phyloP scores from a whole-genome alignment of 2,329 filamentous ascomycete species.

The Aspergillus aculeatus region DNA sequence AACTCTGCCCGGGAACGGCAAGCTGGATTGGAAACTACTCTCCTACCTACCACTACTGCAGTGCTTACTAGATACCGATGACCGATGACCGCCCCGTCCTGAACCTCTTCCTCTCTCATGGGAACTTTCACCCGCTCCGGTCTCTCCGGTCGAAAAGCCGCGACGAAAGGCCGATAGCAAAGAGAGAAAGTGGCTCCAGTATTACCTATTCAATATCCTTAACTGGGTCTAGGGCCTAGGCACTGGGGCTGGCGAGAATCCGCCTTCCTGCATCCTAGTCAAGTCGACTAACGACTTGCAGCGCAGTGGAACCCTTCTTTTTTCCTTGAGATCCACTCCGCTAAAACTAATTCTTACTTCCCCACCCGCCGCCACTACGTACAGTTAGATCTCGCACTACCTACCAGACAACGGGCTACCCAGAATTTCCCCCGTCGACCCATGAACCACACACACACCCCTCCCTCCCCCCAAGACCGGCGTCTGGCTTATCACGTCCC shows the following conservation, averaged over 20 bases:
- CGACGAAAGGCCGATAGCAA: background rate
- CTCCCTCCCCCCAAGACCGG: slow-evolving; percentile 8
- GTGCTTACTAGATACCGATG: too few relatives aligned
- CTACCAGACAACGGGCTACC: slow-evolving; percentile 1
- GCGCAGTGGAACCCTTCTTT: slow-evolving; percentile 10
- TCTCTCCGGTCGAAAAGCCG: background rate
- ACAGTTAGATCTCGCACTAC: slow-evolving; percentile 3
- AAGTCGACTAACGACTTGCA: background rate
- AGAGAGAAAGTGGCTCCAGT: background rate
- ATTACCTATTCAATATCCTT: background rate
- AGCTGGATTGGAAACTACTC: background rate
- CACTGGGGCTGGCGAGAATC: slow-evolving; percentile 3
- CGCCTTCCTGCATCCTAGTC: background rate
- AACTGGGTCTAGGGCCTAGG: slow-evolving; percentile 7
- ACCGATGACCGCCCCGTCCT: background rate
- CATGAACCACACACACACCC: background rate
- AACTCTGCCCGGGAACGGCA: background rate
- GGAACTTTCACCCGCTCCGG: slow-evolving; percentile 3
- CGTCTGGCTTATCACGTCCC: slow-evolving; percentile 22
- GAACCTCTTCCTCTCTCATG: background rate
- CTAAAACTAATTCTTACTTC: background rate
- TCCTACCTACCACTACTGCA: too few relatives aligned
- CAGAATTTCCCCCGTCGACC: slow-evolving; percentile 4
- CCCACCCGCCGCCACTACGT: background rate
- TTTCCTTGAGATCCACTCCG: too few relatives aligned